phyloP scores from a whole-genome alignment of 192 early-diverging fungal genomes.

The Coemansia sp. region DNA sequence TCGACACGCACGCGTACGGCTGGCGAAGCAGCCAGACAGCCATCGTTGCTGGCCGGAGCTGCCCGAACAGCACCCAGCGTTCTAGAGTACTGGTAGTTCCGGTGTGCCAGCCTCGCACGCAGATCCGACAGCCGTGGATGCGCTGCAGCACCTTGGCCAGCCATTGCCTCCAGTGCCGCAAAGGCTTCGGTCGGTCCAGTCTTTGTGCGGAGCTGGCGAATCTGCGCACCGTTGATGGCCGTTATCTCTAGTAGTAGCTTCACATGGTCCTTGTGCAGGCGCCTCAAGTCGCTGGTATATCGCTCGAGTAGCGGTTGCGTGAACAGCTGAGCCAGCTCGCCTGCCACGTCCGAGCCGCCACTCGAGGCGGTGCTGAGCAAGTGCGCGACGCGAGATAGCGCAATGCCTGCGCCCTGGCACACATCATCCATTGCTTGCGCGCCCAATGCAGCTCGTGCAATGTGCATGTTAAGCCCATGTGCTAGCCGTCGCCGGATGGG shows the following conservation, averaged over 20 bases:
- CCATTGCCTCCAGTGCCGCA: constrained; percentile 8
- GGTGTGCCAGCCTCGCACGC: constrained; percentile 22
- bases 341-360: constrained; percentile 8
- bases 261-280: constrained; percentile 30
- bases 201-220: constrained; percentile 37
- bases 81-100: constrained; percentile 19
- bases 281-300: constrained; percentile 21
- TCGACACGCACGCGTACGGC: constrained; percentile 31
- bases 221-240: constrained; percentile 10
- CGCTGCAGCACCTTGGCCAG: background rate
- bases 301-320: constrained; percentile 26
- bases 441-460: constrained; percentile 31
- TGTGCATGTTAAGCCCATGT: constrained; percentile 33
- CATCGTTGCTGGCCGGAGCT: background rate
- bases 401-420: constrained; percentile 25
- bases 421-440: constrained; percentile 24
- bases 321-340: constrained; percentile 16
- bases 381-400: constrained; percentile 21
- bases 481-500: constrained; percentile 24
- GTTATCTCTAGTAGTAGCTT: constrained; percentile 20
- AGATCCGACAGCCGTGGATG: constrained; percentile 10
- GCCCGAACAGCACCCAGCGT: constrained; percentile 14
- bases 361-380: constrained; percentile 21
- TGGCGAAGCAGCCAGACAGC: background rate
- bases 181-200: constrained; percentile 25